A percentile compares a stretch with the other conserved stretches of the same genome.
Conservation (phyloP, 2,329 filamentous ascomycete genomes). For the Coleophoma crateriformis region DNA sequence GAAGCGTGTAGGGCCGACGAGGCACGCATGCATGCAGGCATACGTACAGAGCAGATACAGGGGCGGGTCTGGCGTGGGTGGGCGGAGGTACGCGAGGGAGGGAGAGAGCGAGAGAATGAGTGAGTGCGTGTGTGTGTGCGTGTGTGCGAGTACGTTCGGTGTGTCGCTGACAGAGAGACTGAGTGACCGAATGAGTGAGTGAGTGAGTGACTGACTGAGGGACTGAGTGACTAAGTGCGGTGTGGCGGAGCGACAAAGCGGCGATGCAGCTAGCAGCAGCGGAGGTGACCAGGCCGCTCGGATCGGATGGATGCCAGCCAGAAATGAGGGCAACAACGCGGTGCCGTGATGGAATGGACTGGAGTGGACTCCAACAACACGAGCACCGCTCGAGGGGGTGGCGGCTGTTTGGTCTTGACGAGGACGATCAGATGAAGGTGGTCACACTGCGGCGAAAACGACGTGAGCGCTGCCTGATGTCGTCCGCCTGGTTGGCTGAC, state of each 20-base stretch:
- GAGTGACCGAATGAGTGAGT: not conserved
- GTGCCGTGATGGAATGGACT: not conserved
- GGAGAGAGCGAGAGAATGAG: not conserved
- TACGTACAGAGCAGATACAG: not conserved
- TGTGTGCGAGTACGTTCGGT: not conserved
- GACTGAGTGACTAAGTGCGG: not conserved
- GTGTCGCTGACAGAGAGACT: not conserved
- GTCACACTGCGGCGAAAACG: too few relatives aligned
- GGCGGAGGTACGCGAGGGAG: not conserved
- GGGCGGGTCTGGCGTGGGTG: not conserved
- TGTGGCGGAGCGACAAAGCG: too few relatives aligned
- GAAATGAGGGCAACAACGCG: not conserved
- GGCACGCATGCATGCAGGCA: not conserved
- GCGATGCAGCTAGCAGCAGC: too few relatives aligned
- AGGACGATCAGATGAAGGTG: too few relatives aligned
- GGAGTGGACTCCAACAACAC: not conserved
- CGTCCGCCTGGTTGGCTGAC: too few relatives aligned
- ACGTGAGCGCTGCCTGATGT: too few relatives aligned
- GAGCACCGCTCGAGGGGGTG: too few relatives aligned
- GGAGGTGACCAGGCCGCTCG: too few relatives aligned
- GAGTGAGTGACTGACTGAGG: not conserved
- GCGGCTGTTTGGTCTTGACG: too few relatives aligned
- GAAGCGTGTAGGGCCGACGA: slow-evolving; percentile 5
- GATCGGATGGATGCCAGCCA: not conserved
- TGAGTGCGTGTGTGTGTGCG: not conserved